Percentiles rank a stretch among this genome's conserved stretches.
phyloP scores from a whole-genome alignment of 352 stramenopile species.

The Phytophthora syringae region DNA sequence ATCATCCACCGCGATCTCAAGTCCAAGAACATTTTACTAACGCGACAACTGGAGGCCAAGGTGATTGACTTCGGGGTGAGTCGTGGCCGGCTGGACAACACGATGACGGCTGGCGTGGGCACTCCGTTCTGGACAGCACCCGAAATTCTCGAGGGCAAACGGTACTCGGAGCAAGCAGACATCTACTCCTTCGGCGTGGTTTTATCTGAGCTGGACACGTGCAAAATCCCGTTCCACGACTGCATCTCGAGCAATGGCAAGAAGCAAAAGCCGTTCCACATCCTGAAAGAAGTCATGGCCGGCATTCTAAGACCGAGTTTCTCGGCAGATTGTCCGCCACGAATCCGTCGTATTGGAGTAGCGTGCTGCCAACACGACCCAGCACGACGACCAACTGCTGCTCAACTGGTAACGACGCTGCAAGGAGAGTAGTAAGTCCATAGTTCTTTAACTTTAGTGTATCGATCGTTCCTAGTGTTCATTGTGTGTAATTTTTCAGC shows the following conservation, averaged over 20 bases:
- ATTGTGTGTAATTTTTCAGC: conserved; percentile 22
- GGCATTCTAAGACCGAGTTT: conserved; percentile 56
- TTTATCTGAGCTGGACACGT: too few species aligned
- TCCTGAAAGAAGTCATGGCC: conserved; percentile 49
- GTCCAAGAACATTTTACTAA: conserved; percentile 57
- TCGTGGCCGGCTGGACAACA: conserved; percentile 31
- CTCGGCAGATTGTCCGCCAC: conserved; percentile 43
- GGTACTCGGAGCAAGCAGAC: conserved; percentile 64
- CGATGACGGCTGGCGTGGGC: conserved; percentile 52
- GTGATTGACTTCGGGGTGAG: conserved; percentile 62
- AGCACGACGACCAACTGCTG: conserved; percentile 26
- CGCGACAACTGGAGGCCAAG: conserved; percentile 35
- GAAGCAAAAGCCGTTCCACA: conserved; percentile 51
- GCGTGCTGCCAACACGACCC: conserved; percentile 52
- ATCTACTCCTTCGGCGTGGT: conserved; percentile 76
- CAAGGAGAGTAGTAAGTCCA: conserved; percentile 17
- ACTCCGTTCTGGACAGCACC: conserved; percentile 67
- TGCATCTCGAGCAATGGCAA: conserved; percentile 7
- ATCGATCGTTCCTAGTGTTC: conserved; percentile 20
- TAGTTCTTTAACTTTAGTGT: conserved; percentile 1
- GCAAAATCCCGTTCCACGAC: conserved; percentile 36
- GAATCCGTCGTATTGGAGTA: conserved; percentile 42
- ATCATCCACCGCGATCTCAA: too few species aligned
- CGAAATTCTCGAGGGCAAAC: conserved; percentile 61
- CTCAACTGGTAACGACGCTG: conserved; percentile 25